Base-by-base conservation (phyloP, 352 stramenopile species). In the Globisporangium cederbergense region DNA sequence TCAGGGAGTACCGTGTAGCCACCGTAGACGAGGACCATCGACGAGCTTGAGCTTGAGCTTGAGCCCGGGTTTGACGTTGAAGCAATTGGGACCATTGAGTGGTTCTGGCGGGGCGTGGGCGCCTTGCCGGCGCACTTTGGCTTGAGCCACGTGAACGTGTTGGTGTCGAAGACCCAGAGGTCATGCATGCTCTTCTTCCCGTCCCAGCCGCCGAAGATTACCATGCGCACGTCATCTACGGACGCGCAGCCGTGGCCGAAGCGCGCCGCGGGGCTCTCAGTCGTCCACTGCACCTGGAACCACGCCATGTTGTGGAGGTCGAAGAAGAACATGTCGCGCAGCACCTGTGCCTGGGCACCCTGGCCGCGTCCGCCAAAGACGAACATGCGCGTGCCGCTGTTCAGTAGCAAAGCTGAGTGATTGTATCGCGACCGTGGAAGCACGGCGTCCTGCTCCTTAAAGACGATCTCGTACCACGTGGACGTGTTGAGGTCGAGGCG, bases 141-240 rank as follows among this genome's bases (percentile, higher is more conserved):
- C 62, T 89, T 81, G 45, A 75, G 74, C 85, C 84, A 95, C 62
- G 78, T 89, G 75, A 93, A 90, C 34, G 70, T 73, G 56, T 67
- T 68, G 11, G 81, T 83, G 59, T 92, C 81, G 64, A 93, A 94
- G 11, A 63, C 53, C 86, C 86, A 94, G 20, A 91, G 66, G 47
- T 94, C 86, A 54, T 83, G 80, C 76, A 88, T 90, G 54, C 77
- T 89, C 60, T 81, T 80, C 57, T 81, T 77, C 36, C 86, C 81
- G 65, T 94, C 86, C 86, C 86, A 94, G n/a, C 92, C 92, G 54
- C 92, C 92, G 56, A 97, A 95, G 28, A 97, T 51, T 13, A 96
- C 74, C 64, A 98, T 84, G 58, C 90, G 83, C 49, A 74, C 74
- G 28, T 91, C 84, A 58, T 89, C 79, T 5, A 96, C 72, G 1